phyloP scores from a whole-genome alignment of 1,284 basidiomycete species.

The Boletus smithii region DNA sequence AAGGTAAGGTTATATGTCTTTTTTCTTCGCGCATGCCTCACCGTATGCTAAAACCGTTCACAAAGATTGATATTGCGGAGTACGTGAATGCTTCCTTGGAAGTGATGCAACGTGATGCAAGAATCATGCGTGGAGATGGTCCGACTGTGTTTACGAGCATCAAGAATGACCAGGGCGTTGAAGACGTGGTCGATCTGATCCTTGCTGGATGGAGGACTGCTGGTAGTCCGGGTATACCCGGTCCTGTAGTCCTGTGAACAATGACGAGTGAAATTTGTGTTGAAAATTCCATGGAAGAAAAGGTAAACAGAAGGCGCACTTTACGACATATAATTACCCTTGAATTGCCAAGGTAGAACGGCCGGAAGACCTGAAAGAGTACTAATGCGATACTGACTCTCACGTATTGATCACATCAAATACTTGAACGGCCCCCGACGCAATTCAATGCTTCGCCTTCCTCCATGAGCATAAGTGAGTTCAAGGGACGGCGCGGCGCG shows the following conservation, averaged over 20 bases:
- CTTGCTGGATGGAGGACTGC: constrained; percentile 83
- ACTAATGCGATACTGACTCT: constrained; percentile 2
- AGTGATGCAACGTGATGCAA: constrained; percentile 94
- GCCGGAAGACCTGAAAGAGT: neutral
- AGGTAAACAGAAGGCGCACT: neutral
- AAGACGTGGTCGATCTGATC: constrained; percentile 81
- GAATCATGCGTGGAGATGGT: constrained; percentile 89
- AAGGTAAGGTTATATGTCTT: constrained; percentile 55
- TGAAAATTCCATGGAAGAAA: neutral
- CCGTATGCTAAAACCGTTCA: neutral
- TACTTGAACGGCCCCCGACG: constrained; percentile 1
- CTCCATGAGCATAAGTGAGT: neutral
- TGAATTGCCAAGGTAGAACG: constrained; percentile 4
- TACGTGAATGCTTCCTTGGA: constrained; percentile 91
- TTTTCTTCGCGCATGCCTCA: neutral
- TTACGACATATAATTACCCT: constrained; percentile 10
- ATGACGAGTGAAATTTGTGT: constrained; percentile 13
- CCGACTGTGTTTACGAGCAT: constrained; percentile 93
- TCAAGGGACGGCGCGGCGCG: constrained; percentile 8
- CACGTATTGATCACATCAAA: constrained; percentile 5
- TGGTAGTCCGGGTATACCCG: constrained; percentile 60
- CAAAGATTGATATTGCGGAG: constrained; percentile 86
- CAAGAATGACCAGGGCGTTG: constrained; percentile 75
- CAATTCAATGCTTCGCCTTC: neutral
- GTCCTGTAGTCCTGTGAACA: constrained; percentile 41